Percentiles rank a stretch among this genome's conserved stretches.
These are phyloP conservation scores for Boletus rex-veris DNA, from an alignment of 768 basidiomycete species.

Conservation along the genomic window DNA sequence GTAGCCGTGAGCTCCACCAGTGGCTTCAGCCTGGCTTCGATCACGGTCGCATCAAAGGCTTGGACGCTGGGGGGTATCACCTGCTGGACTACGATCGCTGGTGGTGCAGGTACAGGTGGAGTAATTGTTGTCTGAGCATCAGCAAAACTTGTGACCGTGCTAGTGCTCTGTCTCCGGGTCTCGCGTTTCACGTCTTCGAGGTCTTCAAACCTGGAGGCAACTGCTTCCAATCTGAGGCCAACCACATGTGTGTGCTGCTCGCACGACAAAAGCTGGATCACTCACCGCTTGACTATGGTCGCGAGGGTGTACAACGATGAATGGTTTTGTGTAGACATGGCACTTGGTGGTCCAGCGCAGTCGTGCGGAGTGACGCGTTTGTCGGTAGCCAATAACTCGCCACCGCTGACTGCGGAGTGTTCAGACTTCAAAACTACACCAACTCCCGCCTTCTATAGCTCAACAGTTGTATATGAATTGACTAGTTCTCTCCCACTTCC, in stretches of 20 bases:
- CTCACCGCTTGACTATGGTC: constrained; percentile 80
- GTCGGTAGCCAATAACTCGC: no score
- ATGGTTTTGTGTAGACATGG: constrained; percentile 35
- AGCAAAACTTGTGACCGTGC: constrained; percentile 28
- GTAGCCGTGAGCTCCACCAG: constrained; percentile 69
- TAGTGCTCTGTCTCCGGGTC: constrained; percentile 27
- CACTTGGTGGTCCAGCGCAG: neutral
- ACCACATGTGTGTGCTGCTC: neutral
- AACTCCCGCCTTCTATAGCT: neutral
- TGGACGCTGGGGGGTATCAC: constrained; percentile 56
- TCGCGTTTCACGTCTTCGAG: constrained; percentile 54
- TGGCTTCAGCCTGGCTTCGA: constrained; percentile 70
- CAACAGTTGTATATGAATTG: neutral
- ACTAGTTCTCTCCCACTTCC: constrained; percentile 12
- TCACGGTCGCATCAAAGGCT: constrained; percentile 71
- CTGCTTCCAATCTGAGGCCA: constrained; percentile 77
- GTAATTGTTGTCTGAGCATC: constrained; percentile 27
- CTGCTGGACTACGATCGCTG: constrained; percentile 35
- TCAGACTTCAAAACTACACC: no score
- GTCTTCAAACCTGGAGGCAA: constrained; percentile 92
- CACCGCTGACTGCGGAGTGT: no score
- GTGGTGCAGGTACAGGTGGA: constrained; percentile 34
- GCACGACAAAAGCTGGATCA: constrained; percentile 3
- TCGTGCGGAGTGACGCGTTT: neutral
- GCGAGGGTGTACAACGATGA: constrained; percentile 67